Conservation (phyloP, 371 early-diverging fungal species). For the Apophysomyces sp. region DNA sequence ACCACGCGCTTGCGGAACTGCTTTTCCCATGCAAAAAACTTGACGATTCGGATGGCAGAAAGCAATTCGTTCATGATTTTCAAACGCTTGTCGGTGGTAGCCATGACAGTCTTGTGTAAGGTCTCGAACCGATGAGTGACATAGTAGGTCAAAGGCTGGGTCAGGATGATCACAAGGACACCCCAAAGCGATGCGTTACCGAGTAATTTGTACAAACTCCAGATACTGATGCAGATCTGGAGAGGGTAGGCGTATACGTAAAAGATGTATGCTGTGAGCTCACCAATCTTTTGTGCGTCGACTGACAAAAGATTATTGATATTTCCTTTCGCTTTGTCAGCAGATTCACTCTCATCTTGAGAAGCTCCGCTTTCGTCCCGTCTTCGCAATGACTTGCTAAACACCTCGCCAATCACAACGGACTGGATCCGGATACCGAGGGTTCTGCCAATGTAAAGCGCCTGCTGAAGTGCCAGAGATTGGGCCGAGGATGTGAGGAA, state of each 20-base stretch:
- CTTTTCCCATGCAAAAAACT: slow-evolving; percentile 77
- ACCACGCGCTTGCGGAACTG: slow-evolving; percentile 54
- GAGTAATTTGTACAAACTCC: slow-evolving; percentile 58
- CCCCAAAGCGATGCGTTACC: slow-evolving; percentile 65
- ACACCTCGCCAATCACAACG: slow-evolving; percentile 55
- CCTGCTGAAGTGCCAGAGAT: slow-evolving; percentile 41
- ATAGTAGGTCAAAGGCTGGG: slow-evolving; percentile 56
- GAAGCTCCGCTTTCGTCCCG: slow-evolving; percentile 37
- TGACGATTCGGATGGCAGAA: slow-evolving; percentile 69
- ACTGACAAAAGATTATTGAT: slow-evolving; percentile 47
- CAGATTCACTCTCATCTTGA: slow-evolving; percentile 11
- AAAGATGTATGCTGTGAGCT: slow-evolving; percentile 45
- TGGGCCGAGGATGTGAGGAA: slow-evolving; percentile 44
- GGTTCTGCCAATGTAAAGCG: slow-evolving; percentile 49
- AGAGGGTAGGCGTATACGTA: slow-evolving; percentile 58
- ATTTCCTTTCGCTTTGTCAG: slow-evolving; percentile 33
- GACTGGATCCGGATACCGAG: slow-evolving; percentile 48
- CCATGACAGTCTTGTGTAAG: slow-evolving; percentile 48
- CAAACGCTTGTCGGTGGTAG: slow-evolving; percentile 58
- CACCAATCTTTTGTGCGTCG: slow-evolving; percentile 49
- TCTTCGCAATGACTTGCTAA: slow-evolving; percentile 49
- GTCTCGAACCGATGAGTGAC: slow-evolving; percentile 45
- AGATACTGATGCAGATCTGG: slow-evolving; percentile 54
- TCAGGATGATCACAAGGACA: slow-evolving; percentile 48
- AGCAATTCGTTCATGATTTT: slow-evolving; percentile 66